These are phyloP conservation scores for Puya raimondii DNA, from an alignment of 176 grass and related monocot genomes.

Conservation along the genomic window DNA sequence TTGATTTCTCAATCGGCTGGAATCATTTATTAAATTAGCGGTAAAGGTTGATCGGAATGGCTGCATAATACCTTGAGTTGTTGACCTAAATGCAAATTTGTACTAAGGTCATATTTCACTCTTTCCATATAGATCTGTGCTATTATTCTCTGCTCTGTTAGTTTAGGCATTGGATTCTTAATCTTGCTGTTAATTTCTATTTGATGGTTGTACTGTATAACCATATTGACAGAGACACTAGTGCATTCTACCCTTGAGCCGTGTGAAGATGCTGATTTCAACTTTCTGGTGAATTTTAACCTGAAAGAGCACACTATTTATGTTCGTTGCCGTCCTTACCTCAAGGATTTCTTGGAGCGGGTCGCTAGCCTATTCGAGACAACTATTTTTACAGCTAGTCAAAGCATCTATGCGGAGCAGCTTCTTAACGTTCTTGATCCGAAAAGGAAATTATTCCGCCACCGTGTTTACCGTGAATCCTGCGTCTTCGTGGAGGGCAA, in stretches of 20 bases:
- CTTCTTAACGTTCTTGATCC: slow-evolving; percentile 93
- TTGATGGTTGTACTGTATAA: slow-evolving; percentile 8
- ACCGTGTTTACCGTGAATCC: slow-evolving; percentile 82
- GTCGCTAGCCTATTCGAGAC: slow-evolving; percentile 77
- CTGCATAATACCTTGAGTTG: no score
- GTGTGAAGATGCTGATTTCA: slow-evolving; percentile 74
- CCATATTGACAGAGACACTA: slow-evolving; percentile 61
- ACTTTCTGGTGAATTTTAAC: slow-evolving; percentile 93
- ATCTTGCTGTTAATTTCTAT: slow-evolving; percentile 8
- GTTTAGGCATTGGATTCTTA: not conserved
- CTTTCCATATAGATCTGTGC: not conserved
- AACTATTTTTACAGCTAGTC: slow-evolving; percentile 95
- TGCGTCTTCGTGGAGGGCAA: slow-evolving; percentile 97
- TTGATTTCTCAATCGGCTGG: not conserved
- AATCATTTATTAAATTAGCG: not conserved
- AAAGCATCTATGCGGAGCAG: slow-evolving; percentile 93
- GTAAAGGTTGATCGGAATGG: no score
- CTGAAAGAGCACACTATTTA: slow-evolving; percentile 82
- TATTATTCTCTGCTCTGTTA: not conserved
- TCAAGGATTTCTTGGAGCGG: slow-evolving; percentile 75
- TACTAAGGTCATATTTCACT: no score
- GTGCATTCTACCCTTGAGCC: slow-evolving; percentile 91
- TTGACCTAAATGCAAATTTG: no score
- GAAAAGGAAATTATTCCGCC: slow-evolving; percentile 87
- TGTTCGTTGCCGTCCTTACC: slow-evolving; percentile 75